Evolutionary conservation across 108 stramenopile species (phyloP).

Genomic region (Pelagomonas calceolata): DNA sequence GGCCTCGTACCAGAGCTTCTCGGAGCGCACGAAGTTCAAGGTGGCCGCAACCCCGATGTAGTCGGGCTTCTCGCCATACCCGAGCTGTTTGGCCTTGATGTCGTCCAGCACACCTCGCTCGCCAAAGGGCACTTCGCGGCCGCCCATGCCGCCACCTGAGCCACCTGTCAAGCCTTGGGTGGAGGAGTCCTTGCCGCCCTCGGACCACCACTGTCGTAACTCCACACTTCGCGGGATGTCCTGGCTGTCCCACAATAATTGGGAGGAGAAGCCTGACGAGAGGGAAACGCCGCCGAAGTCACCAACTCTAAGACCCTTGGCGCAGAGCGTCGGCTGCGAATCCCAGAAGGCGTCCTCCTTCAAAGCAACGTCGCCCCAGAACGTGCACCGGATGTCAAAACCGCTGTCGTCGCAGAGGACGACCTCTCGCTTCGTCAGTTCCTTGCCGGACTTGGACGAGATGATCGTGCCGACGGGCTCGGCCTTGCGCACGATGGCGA

Average conservation of each 20-base stretch:
- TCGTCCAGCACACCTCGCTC: constrained; percentile 56
- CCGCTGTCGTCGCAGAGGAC: constrained; percentile 75
- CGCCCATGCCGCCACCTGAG: background rate
- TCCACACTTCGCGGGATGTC: background rate
- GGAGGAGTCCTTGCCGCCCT: background rate
- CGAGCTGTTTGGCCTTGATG: constrained; percentile 73
- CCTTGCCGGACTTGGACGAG: constrained; percentile 66
- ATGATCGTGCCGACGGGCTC: constrained; percentile 49
- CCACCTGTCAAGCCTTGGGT: background rate
- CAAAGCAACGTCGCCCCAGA: constrained; percentile 69
- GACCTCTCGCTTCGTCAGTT: constrained; percentile 76
- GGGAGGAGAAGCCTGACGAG: background rate
- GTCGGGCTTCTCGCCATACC: constrained; percentile 80
- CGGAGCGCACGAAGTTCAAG: constrained; percentile 77
- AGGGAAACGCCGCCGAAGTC: constrained; percentile 60
- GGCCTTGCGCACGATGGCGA: constrained; percentile 70
- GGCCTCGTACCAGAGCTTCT: constrained; percentile 90
- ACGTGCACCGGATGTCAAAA: constrained; percentile 67
- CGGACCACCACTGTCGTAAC: background rate
- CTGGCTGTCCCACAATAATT: background rate
- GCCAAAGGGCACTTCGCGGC: constrained; percentile 22
- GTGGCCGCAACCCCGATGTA: constrained; percentile 72
- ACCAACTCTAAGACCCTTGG: constrained; percentile 67
- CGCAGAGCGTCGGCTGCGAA: constrained; percentile 60
- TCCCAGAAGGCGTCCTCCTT: constrained; percentile 40